Base-by-base conservation (phyloP, 1,139 yeast species). In the Lodderomyces elongisporus region DNA sequence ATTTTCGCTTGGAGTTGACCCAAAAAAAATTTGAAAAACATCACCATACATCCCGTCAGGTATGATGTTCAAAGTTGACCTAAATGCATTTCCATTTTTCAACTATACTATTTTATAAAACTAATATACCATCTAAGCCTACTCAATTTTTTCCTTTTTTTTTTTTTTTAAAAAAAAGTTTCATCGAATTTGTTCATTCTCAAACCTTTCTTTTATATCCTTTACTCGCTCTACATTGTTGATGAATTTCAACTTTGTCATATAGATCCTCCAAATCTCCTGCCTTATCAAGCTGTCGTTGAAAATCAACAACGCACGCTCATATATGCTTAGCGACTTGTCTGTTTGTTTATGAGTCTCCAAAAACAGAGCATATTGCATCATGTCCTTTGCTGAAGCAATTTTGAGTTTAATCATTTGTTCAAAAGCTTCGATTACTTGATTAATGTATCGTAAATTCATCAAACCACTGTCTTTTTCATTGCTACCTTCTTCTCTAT, bases 191-290 rank as follows among this genome's bases (percentile, higher is more conserved):
- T 14, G 14, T 22, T 14, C 6, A 22, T 29, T 24, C 3, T 3
- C 3, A 15, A 22, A 31, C 15, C 33, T 17, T 13, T 31, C 33
- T 20, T 31, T 14, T 23, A 84, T 49, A 41, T 85, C 95, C 26
- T 95, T 60, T 4, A 84, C 58, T 39, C 85, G 60, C 45, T 85
- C 95, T 0, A 50, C 39, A 45, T 45, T 55, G 29, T 47, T 45
- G 35, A 44, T 40, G 30, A 49, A 47, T 23, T 60, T 51, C 10
- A 79, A 44, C 39, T 74, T 78, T 1, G 70, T 58, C 25, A 88
- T 51, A 52, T 87, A 88, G 8, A 74, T 60, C 39, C 73, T 76
- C 91, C 93, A 85, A 18, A 88, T 65, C 44, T 85, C 87, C 47
- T 70, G 80, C 32, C 49, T 49, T 12, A 79, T 79, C 3, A 71